Conservation (phyloP, 1,284 basidiomycete genomes). For the Tilletia walkeri region DNA sequence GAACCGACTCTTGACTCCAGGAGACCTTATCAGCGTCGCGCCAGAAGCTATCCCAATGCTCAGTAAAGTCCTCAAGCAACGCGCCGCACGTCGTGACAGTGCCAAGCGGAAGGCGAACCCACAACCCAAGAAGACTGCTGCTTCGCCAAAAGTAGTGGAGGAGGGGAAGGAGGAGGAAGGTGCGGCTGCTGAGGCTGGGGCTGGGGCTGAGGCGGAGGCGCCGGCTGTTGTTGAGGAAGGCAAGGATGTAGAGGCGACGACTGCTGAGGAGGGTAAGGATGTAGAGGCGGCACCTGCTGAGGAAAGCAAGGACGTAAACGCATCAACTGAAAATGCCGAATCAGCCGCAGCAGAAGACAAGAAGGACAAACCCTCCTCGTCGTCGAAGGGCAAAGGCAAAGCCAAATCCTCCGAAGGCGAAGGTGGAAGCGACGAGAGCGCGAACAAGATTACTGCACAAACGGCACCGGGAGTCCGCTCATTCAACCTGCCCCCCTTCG, state of each 20-base stretch:
- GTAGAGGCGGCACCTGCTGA: background rate
- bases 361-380: background rate
- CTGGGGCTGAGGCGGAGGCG: no score
- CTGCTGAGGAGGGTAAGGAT: constrained; percentile 11
- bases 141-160: no score
- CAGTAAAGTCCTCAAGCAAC: constrained; percentile 31
- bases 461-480: constrained; percentile 40
- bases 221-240: background rate
- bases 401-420: background rate
- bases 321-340: background rate
- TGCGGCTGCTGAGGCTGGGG: constrained; percentile 16
- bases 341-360: background rate
- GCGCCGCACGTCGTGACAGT: background rate
- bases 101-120: background rate
- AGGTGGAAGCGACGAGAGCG: background rate
- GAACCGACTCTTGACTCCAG: constrained; percentile 86
- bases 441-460: constrained; percentile 23
- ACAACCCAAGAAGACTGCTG: no score
- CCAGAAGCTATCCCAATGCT: constrained; percentile 74
- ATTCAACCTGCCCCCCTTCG: constrained; percentile 82
- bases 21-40: constrained; percentile 88
- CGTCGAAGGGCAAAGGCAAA: constrained; percentile 3
- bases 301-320: background rate
- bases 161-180: constrained; percentile 29
- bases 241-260: constrained; percentile 2